Base-by-base conservation (phyloP, 2,329 filamentous ascomycete genomes). In the Pseudogymnoascus sp. region DNA sequence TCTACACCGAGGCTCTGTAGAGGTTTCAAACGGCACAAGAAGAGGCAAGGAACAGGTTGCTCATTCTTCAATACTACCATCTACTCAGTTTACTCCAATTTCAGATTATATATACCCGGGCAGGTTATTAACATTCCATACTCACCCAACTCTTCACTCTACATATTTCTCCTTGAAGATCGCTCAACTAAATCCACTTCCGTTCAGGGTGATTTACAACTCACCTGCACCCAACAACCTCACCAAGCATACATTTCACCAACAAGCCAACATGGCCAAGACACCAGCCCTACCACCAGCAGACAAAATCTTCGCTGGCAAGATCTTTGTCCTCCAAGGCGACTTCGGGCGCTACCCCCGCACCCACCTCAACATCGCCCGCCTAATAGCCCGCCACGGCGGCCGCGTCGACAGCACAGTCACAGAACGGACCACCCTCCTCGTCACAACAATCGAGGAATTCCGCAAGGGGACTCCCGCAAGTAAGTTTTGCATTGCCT, bases 1-100 rank as follows among this genome's bases (percentile, higher is more conserved):
- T 75, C 93, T 62, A 89, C 93, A 57, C 86, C 93, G 21, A 87
- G 90, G 74, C 85, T 93, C 3, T 88, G 89, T 78, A 89, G 89
- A 82, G 89, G 89, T 77, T 33, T n/a, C 13, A 33, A 47, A 8
- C 23, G 13, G 26, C 3, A 8, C n/a, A 19, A 33, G n/a, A 13
- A 23, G 28, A 28, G 15, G 4, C 6, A 53, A 57, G 11, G 9
- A 13, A 8, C 5, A 57, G 28, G 10, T 8, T 57, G 1, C 13
- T 50, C 9, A 57, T 19, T 13, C 47, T 19, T 57, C 26, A 57
- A 57, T 13, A 33, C 10, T 4, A 7, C 2, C 9, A 2, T 33
- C 26, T 28, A 1, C 47, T 7, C 47, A 31, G 23, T 53, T 19
- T 57, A 33, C 26, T 19, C 28, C 3, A 19, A 31, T 19, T 57